Evolutionary conservation across 345 rosid genomes (phyloP).

Genomic region (Lepidium sativum): DNA sequence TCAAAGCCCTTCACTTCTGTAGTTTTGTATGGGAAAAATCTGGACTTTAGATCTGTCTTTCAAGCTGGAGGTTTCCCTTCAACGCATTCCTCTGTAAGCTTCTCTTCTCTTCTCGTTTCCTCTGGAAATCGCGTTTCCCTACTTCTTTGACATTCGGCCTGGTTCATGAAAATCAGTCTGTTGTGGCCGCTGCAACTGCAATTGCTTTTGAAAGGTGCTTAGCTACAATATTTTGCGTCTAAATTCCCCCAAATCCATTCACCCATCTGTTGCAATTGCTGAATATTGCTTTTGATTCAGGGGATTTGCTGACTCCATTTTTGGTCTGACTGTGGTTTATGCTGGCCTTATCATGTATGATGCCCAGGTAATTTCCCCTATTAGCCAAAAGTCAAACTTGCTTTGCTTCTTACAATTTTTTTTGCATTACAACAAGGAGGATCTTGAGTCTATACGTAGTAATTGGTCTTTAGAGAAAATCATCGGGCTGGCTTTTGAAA

Average conservation of each 20-base stretch:
- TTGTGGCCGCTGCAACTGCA: slow-evolving; percentile 73
- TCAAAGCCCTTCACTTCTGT: slow-evolving; percentile 66
- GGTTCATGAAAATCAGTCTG: slow-evolving; percentile 41
- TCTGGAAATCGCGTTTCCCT: background rate
- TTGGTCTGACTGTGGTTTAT: slow-evolving; percentile 67
- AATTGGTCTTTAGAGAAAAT: too few species aligned
- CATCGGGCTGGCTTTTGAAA: too few species aligned
- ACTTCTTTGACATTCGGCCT: background rate
- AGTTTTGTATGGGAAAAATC: slow-evolving; percentile 45
- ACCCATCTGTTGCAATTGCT: background rate
- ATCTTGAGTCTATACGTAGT: too few species aligned
- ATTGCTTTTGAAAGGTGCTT: slow-evolving; percentile 78
- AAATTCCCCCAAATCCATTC: background rate
- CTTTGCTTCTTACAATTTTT: background rate
- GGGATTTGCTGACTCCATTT: slow-evolving; percentile 79
- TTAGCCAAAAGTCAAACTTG: background rate
- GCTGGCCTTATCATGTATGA: slow-evolving; percentile 90
- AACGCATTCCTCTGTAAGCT: slow-evolving; percentile 52
- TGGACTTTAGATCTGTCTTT: slow-evolving; percentile 47
- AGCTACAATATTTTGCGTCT: background rate
- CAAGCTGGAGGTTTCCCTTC: slow-evolving; percentile 96
- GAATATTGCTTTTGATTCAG: slow-evolving; percentile 27
- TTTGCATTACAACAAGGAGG: background rate
- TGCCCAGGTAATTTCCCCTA: slow-evolving; percentile 51
- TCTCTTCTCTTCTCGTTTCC: background rate